Evolutionary conservation across 2,329 filamentous ascomycete species (phyloP).

Genomic region (Lecanicillium sp.): DNA sequence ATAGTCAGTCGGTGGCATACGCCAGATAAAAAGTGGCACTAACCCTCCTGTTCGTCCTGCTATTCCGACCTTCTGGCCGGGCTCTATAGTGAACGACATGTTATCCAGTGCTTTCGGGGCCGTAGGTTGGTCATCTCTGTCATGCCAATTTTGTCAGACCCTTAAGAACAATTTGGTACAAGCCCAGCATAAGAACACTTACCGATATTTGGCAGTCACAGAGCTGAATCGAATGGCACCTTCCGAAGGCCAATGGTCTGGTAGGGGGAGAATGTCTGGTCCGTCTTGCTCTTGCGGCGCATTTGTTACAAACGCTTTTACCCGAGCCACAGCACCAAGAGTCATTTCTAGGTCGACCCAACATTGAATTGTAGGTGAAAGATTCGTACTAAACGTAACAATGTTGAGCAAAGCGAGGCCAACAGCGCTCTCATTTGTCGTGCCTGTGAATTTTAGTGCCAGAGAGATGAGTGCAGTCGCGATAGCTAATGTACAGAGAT

Average conservation of each 20-base stretch:
- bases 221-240: not conserved
- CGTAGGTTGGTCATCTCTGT: not conserved
- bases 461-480: constrained; percentile 34
- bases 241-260: not conserved
- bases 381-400: constrained; percentile 15
- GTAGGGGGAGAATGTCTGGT: not conserved
- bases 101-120: constrained; percentile 12
- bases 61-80: constrained; percentile 20
- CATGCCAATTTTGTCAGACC: too few relatives aligned
- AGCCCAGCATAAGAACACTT: not conserved
- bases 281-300: not conserved
- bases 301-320: not conserved
- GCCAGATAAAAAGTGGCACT: not conserved
- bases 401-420: constrained; percentile 10
- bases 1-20: not conserved
- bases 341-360: constrained; percentile 10
- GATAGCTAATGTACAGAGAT: constrained; percentile 34
- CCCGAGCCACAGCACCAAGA: not conserved
- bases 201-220: not conserved
- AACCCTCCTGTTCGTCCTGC: constrained; percentile 26
- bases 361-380: constrained; percentile 17
- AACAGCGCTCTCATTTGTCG: constrained; percentile 1
- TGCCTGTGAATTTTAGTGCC: constrained; percentile 19
- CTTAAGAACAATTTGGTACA: too few relatives aligned
- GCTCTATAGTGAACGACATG: constrained; percentile 18